These are phyloP conservation scores for Spizellomyces sp. DNA, from an alignment of 192 early-diverging fungal genomes.

Conservation along the genomic window DNA sequence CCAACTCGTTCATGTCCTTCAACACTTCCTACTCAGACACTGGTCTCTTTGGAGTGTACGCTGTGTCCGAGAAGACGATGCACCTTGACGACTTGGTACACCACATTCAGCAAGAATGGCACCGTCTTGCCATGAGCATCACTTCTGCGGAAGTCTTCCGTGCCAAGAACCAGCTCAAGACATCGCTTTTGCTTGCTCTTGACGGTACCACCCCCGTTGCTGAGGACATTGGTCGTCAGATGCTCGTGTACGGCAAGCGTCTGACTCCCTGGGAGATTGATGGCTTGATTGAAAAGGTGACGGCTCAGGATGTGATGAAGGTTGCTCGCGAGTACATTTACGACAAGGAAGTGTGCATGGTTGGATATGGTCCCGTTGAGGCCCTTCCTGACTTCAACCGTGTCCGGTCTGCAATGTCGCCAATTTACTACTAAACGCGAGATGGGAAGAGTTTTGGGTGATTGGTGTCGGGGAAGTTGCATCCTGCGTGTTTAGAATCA, in stretches of 20 bases:
- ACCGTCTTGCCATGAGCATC: conserved; percentile 80
- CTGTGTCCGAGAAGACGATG: conserved; percentile 79
- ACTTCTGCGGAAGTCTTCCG: conserved; percentile 91
- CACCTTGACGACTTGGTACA: conserved; percentile 85
- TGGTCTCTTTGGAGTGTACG: conserved; percentile 95
- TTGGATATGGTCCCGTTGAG: conserved; percentile 88
- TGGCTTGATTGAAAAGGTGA: conserved; percentile 79
- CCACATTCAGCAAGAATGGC: conserved; percentile 92
- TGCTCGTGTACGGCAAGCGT: conserved; percentile 90
- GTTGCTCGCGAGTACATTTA: conserved; percentile 87
- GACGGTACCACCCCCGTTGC: conserved; percentile 95
- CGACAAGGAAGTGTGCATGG: conserved; percentile 81
- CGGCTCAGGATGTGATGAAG: conserved; percentile 82
- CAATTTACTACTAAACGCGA: conserved; percentile 39
- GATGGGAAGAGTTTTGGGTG: too few species aligned
- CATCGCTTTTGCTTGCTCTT: conserved; percentile 82
- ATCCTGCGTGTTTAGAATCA: too few species aligned
- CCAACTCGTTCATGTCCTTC: conserved; percentile 99
- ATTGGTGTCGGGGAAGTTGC: too few species aligned
- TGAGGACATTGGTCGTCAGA: conserved; percentile 97
- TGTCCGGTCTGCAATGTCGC: conserved; percentile 80
- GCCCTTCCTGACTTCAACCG: conserved; percentile 87
- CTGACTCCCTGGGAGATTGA: conserved; percentile 89
- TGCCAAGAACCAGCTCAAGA: conserved; percentile 99
- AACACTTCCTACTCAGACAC: conserved; percentile 99